These are phyloP conservation scores for Castanea sativa DNA, from an alignment of 306 rosid genomes.

Conservation along the genomic window DNA sequence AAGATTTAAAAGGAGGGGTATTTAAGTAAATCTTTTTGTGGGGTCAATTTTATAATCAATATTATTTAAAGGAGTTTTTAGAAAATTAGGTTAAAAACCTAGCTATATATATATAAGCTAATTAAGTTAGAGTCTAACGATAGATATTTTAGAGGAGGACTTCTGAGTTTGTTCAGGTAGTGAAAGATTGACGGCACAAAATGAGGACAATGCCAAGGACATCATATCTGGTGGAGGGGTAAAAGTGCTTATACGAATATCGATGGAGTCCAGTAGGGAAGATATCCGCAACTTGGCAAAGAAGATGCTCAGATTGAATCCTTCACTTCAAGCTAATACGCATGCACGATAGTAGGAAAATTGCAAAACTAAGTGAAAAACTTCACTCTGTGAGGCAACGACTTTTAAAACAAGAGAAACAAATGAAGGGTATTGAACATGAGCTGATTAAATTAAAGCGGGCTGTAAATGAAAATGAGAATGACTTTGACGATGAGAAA, in stretches of 20 bases:
- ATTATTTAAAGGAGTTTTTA: no score
- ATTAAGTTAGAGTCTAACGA: no score
- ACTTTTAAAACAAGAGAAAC: conserved; percentile 50
- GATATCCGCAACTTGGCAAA: conserved; percentile 63
- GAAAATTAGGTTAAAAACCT: no score
- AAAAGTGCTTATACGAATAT: conserved; percentile 49
- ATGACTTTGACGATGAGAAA: conserved; percentile 47
- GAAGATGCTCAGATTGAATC: conserved; percentile 41
- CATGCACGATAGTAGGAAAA: conserved; percentile 12
- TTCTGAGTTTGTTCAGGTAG: no score
- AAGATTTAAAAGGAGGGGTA: no score
- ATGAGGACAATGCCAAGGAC: conserved; percentile 50
- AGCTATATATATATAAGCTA: no score
- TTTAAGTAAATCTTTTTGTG: no score
- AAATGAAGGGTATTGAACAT: conserved; percentile 43
- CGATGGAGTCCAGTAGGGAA: conserved; percentile 48
- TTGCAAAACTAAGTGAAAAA: conserved; percentile 40
- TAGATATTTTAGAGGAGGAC: no score
- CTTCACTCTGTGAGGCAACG: conserved; percentile 36
- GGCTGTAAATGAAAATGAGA: conserved; percentile 36
- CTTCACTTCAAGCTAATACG: conserved; percentile 33
- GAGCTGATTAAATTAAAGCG: conserved; percentile 45
- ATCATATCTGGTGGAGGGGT: conserved; percentile 46
- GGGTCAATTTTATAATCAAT: no score
- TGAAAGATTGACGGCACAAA: no score